A percentile compares a stretch with the other conserved stretches of the same genome.
Conservation (phyloP, 2,329 filamentous ascomycete species). For the Aspergillus persii region DNA sequence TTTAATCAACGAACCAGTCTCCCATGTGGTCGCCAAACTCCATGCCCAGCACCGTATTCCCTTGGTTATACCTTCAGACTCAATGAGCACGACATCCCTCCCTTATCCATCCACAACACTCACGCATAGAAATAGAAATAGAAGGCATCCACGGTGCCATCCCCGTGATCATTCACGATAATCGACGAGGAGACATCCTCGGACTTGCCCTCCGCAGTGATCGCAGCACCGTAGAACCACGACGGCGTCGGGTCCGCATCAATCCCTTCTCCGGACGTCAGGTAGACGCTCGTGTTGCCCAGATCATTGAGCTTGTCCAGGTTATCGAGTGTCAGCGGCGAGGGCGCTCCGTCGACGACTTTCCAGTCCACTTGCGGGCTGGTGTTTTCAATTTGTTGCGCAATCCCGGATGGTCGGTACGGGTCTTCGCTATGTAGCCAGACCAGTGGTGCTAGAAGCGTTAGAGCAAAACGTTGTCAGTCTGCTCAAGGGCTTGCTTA, state of each 20-base stretch:
- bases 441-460: slow-evolving; percentile 47
- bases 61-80: slow-evolving; percentile 49
- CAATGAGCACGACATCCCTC: neutral
- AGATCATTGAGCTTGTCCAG: slow-evolving; percentile 48
- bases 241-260: slow-evolving; percentile 39
- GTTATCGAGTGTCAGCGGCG: slow-evolving; percentile 47
- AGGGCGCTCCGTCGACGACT: slow-evolving; percentile 35
- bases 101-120: slow-evolving; percentile 9
- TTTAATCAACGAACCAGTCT: slow-evolving; percentile 49
- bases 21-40: slow-evolving; percentile 62
- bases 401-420: slow-evolving; percentile 52
- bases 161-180: slow-evolving; percentile 58
- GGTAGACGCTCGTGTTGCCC: slow-evolving; percentile 47
- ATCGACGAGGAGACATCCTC: slow-evolving; percentile 51
- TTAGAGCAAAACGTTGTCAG: neutral
- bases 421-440: slow-evolving; percentile 50
- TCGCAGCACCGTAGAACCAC: slow-evolving; percentile 55
- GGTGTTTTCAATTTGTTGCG: slow-evolving; percentile 47
- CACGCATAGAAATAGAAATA: slow-evolving; percentile 63
- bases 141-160: slow-evolving; percentile 56
- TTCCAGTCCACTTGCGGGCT: slow-evolving; percentile 46
- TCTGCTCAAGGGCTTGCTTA: slow-evolving; percentile 18
- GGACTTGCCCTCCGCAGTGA: slow-evolving; percentile 52
- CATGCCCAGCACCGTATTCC: slow-evolving; percentile 49
- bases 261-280: slow-evolving; percentile 51